Base-by-base conservation (phyloP, 768 basidiomycete genomes). In the Galerina sulciceps region DNA sequence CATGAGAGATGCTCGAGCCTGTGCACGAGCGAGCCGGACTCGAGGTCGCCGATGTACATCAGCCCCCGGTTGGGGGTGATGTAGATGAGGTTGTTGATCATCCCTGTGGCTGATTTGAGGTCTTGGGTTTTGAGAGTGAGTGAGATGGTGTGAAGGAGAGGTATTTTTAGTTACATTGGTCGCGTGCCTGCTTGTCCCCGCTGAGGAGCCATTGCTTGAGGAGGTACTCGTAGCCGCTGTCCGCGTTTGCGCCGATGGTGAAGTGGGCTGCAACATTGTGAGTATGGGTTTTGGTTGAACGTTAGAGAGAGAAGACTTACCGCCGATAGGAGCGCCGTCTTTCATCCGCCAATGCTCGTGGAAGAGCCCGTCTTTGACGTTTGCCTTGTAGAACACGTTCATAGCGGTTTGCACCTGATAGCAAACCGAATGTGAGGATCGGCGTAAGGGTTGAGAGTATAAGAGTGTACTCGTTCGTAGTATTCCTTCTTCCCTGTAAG, bases 161-260 rank as follows among this genome's bases (percentile, higher is more conserved):
- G 26, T 44, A n/a, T 15, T 41, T 43, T n/a, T 23, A 69, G 81
- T 31, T 69, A 87, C 86, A 88, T 74, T 86, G 79, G n/a, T 79
- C 77, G 35, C 73, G 72, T 1, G 77, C 76, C 50, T 75, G 73
- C 17, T 65, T 68, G 58, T 88, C 87, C 1, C 77, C 80, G 0
- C 76, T 81, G 11, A 86, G 70, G 13, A 89, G 76, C 65, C 81
- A 89, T 62, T 85, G 84, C 62, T 89, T 89, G 36, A 89, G 77
- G 4, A 88, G 72, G 65, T 89, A 89, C 68, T 89, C 88, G 63
- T 89, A 85, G 11, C 80, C 86, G 59, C 87, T 87, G 65, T 89
- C 88, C 1, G 81, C 81, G 10, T 69, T 77, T 1, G 85, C 85
- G 17, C 86, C 87, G 34, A 87, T 79, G 2, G 83, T 78, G 51